Base-by-base conservation (phyloP, 192 early-diverging fungal genomes). In the Spinellus fusiger region DNA sequence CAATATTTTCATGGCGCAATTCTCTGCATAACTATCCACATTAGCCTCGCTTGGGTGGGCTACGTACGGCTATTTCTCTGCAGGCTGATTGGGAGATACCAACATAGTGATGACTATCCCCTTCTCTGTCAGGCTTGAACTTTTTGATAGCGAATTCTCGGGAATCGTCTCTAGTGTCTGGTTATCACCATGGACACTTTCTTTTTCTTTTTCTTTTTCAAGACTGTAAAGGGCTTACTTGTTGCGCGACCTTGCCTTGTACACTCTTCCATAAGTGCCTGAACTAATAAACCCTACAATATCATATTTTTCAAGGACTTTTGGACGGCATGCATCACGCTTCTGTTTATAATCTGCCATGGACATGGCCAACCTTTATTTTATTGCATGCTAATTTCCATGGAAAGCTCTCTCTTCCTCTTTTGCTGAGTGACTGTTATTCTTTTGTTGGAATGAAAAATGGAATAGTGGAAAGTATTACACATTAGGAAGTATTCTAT, bases 71-170 rank as follows among this genome's bases (percentile, higher is more conserved):
- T 26, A 98, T 96, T 68, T 98, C 95, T 65, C 95, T 76, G 54
- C 89, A 92, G 8, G 95, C 95, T 3, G 91, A 93, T 62, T 98
- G 95, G 10, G 93, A 95, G 47, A 98, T 92, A 16, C 93, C 95
- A 13, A 81, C 83, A 51, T 80, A 77, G 1, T 80, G 76, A 22
- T 80, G 69, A 0, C 76, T 78, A 64, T 95, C 94, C 40, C 92
- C 93, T 62, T 94, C 95, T 59, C 91, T 89, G 59, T 98, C 95
- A 7, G 93, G 91, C 62, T 98, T 98, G 70, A 98, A 98, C 80
- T 93, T 93, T 71, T 98, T 98, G 49, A 98, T 96, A 3, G 95
- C 95, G 64, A 88, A 89, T 69, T 94, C 89, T 37, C 81, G 62
- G 8, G 28, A 44, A 51, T 71, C 69, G 25, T 65, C 64, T 47